Conservation (phyloP, 306 rosid genomes). For the Prunus dulcis region DNA sequence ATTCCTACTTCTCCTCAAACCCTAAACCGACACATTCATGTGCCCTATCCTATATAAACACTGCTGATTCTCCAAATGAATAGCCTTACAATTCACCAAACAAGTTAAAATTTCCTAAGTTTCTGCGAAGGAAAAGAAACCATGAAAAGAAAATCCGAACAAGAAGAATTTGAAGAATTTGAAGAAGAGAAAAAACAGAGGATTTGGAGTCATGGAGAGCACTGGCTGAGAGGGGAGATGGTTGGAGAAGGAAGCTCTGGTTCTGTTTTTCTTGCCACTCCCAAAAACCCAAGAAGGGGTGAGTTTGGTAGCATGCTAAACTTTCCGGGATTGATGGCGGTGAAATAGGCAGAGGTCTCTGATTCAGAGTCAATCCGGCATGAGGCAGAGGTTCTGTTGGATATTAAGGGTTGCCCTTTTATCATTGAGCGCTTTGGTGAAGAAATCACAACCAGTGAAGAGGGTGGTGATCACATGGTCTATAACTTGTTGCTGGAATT, state of each 20-base stretch:
- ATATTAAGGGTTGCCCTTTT: slow-evolving; percentile 14
- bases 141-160: slow-evolving; percentile 7
- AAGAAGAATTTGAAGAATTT: neutral
- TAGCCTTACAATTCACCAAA: neutral
- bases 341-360: slow-evolving; percentile 29
- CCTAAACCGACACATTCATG: no score
- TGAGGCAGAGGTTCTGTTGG: slow-evolving; percentile 19
- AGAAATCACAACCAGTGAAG: slow-evolving; percentile 6
- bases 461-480: slow-evolving; percentile 16
- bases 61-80: neutral
- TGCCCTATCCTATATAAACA: no score
- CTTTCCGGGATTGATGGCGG: slow-evolving; percentile 22
- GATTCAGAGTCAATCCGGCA: slow-evolving; percentile 20
- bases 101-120: no score
- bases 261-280: no score
- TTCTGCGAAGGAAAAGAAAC: neutral
- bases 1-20: no score
- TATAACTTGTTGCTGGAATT: slow-evolving; percentile 25
- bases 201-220: no score
- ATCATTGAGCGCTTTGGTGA: neutral
- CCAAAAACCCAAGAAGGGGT: no score
- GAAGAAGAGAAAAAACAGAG: no score
- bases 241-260: no score
- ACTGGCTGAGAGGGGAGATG: no score
- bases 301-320: no score